These are phyloP conservation scores for Violaceomyces palustris DNA, from an alignment of 1,284 basidiomycete species.

Conservation along the genomic window DNA sequence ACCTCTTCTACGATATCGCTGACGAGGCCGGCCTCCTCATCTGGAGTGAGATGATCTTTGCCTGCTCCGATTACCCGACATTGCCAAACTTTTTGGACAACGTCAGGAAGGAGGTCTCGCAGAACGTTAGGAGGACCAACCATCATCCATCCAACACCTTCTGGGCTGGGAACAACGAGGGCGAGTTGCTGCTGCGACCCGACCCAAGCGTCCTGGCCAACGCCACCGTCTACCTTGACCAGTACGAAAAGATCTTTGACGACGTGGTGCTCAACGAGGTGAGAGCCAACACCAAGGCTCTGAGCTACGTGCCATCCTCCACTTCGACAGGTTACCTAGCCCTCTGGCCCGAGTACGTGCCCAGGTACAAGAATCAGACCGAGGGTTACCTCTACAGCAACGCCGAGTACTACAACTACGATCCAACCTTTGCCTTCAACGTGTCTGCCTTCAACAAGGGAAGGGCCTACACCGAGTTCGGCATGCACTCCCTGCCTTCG, in stretches of 20 bases:
- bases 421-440: conserved; percentile 60
- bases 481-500: conserved; percentile 65
- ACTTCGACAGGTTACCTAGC: conserved; percentile 59
- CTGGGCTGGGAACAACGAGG: conserved; percentile 35
- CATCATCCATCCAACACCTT: conserved; percentile 57
- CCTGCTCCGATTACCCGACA: conserved; percentile 60
- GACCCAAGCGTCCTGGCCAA: conserved; percentile 5
- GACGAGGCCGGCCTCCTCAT: conserved; percentile 64
- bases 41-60: conserved; percentile 66
- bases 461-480: conserved; percentile 65
- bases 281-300: conserved; percentile 59
- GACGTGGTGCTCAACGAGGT: conserved; percentile 60
- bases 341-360: conserved; percentile 59
- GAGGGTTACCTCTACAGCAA: conserved; percentile 60
- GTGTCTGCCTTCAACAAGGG: conserved; percentile 60
- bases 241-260: conserved; percentile 50
- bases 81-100: conserved; percentile 59
- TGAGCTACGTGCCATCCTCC: conserved; percentile 64
- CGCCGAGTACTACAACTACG: conserved; percentile 57
- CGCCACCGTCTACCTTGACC: conserved; percentile 10
- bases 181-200: conserved; percentile 23
- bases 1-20: conserved; percentile 60
- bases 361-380: conserved; percentile 60
- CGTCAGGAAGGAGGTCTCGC: conserved; percentile 60
- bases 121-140: conserved; percentile 61